phyloP scores from a whole-genome alignment of 805 yeast species.

The Ogataea corticis region DNA sequence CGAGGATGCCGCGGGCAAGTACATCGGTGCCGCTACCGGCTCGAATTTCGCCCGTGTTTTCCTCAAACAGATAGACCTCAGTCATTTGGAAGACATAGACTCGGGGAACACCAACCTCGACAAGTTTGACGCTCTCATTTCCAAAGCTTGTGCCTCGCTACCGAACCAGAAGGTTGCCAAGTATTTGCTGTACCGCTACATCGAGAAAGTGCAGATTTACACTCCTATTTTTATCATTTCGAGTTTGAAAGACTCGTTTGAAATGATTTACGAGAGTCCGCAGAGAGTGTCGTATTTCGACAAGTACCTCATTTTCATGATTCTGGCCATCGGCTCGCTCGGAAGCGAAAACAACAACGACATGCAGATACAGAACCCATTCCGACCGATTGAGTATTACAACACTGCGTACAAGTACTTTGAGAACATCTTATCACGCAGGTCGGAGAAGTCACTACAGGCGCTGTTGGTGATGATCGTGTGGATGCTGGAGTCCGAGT shows the following conservation, averaged over 20 bases:
- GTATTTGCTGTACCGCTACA: conserved; percentile 16
- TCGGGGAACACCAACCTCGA: conserved; percentile 12
- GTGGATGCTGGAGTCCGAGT: conserved; percentile 25
- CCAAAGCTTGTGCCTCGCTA: conserved; percentile 24
- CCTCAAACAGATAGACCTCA: conserved; percentile 23
- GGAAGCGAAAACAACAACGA: conserved; percentile 4
- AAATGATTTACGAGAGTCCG: conserved; percentile 16
- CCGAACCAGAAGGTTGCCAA: conserved; percentile 20
- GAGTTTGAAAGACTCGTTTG: conserved; percentile 9
- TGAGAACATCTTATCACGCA: conserved; percentile 21
- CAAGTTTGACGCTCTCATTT: conserved; percentile 19
- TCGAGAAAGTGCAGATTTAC: conserved; percentile 22
- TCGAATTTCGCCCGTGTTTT: conserved; percentile 25
- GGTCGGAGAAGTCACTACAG: conserved; percentile 27
- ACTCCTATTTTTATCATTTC: conserved; percentile 22
- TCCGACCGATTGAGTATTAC: conserved; percentile 23
- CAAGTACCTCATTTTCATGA: conserved; percentile 24
- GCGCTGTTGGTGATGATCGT: conserved; percentile 23
- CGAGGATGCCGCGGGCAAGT: conserved; percentile 20
- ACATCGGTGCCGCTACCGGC: conserved; percentile 31
- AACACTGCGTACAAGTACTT: conserved; percentile 27
- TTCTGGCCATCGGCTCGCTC: conserved; percentile 22
- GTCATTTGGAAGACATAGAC: conserved; percentile 13
- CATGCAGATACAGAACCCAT: conserved; percentile 16
- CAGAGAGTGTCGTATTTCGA: conserved; percentile 20